Evolutionary conservation across 306 rosid genomes (phyloP), one percentile per base, ranked within the genome.

Genomic region (Arachis stenosperma): DNA sequence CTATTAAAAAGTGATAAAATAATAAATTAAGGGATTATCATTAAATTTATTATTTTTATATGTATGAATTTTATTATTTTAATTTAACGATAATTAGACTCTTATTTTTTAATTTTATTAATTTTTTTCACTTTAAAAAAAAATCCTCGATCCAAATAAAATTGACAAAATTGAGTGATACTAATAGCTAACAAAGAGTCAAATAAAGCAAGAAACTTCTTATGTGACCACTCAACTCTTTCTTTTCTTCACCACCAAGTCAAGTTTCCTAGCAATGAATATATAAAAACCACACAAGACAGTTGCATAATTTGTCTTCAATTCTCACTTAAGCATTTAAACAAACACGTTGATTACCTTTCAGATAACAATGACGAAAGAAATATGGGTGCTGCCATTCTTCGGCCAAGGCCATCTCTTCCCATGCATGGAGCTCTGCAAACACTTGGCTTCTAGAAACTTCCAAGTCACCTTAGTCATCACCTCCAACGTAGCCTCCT

Each of bases 381-480:
- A 88, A 78, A 84, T 88, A 48, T 87, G 84, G 79, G 57, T 88
- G 0, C 51, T 85, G 13, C 89, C 97, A 5, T 82, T 83, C 29
- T 82, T 82, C 7, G 94, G 90, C 56, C 88, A 87, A 63, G 92
- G 97, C 36, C 97, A 90, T 77, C 75, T 90, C 27, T 75, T 88
- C 36, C 97, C 94, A 0, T 69, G 79, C 62, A 60, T 88, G 12
- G 89, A 91, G 79, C 87, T 91, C 11, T 88, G 92, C 84, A 87
- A 85, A 4, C 88, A 77, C 61, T 36, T 88, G 2, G 77, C 90
- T 63, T 81, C 86, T 8, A 66, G 84, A 79, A 71, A 83, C 62
- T 71, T 85, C 65, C 61, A 64, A 6, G 52, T 84, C 37, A 74
- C 83, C 4, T 67, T 88, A 10, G 57, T 85, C 17, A 77, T 90